These are phyloP conservation scores for Cucurbitaria berberidis DNA, from an alignment of 2,329 filamentous ascomycete species.

Conservation along the genomic window DNA sequence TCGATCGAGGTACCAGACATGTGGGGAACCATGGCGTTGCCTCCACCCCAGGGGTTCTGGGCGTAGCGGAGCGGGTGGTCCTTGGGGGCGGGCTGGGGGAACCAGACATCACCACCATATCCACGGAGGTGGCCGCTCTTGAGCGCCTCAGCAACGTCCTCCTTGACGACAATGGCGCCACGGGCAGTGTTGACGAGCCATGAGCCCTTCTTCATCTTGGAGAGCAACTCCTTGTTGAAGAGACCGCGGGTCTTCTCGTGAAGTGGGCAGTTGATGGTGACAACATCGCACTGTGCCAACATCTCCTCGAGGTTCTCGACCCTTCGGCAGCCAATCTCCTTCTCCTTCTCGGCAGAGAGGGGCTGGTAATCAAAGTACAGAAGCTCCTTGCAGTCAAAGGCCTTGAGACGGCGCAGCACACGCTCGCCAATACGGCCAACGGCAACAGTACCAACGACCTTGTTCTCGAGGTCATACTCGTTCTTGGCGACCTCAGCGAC, in stretches of 20 bases:
- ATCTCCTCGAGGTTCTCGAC: constrained; percentile 92
- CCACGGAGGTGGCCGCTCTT: constrained; percentile 89
- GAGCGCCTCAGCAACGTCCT: constrained; percentile 93
- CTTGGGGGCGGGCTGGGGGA: constrained; percentile 93
- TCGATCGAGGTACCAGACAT: constrained; percentile 99
- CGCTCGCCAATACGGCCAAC: constrained; percentile 98
- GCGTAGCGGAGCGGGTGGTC: constrained; percentile 93
- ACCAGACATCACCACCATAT: constrained; percentile 92
- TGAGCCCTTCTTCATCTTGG: constrained; percentile 98
- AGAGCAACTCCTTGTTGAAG: constrained; percentile 98
- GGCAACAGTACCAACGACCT: constrained; percentile 96
- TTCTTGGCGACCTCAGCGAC: constrained; percentile 97
- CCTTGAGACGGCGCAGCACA: constrained; percentile 92
- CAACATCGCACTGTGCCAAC: constrained; percentile 90
- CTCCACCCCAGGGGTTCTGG: constrained; percentile 93
- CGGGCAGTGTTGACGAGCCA: constrained; percentile 99
- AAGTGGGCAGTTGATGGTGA: constrained; percentile 99
- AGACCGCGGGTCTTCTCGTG: constrained; percentile 97
- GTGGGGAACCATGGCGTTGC: constrained; percentile 98
- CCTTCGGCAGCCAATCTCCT: constrained; percentile 92
- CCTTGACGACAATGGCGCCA: constrained; percentile 98
- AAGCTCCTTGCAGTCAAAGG: constrained; percentile 99
- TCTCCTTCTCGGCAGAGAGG: constrained; percentile 80
- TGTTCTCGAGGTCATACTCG: constrained; percentile 96
- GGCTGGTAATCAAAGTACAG: constrained; percentile 99